phyloP scores from a whole-genome alignment of 768 basidiomycete genomes.

The Punctularia strigosozonata region DNA sequence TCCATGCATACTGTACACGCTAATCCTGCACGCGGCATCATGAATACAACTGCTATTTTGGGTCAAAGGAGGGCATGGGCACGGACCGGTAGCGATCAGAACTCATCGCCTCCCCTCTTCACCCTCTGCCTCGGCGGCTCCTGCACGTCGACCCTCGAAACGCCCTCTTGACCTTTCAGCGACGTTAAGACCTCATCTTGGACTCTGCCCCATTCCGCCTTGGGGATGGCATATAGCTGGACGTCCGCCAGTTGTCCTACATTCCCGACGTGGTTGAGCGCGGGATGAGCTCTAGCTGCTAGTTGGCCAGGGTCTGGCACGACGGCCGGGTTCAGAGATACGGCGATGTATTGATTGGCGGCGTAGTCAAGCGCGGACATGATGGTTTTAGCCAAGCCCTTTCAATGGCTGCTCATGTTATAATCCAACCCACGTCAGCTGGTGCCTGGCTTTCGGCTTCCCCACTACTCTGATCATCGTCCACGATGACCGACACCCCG shows the following conservation, averaged over 20 bases:
- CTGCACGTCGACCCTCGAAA: slow-evolving; percentile 26
- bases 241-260: slow-evolving; percentile 32
- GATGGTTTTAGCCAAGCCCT: too few relatives aligned
- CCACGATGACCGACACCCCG: too few relatives aligned
- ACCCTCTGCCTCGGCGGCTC: slow-evolving; percentile 19
- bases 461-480: background rate
- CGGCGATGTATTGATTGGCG: background rate
- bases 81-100: too few relatives aligned
- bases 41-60: too few relatives aligned
- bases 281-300: slow-evolving; percentile 24
- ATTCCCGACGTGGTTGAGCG: slow-evolving; percentile 25
- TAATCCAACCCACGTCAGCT: too few relatives aligned
- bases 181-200: slow-evolving; percentile 19
- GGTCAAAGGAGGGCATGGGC: too few relatives aligned
- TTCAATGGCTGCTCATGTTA: too few relatives aligned
- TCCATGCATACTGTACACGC: too few relatives aligned
- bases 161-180: slow-evolving; percentile 18
- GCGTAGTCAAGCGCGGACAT: slow-evolving; percentile 11
- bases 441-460: background rate
- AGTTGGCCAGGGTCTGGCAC: slow-evolving; percentile 18
- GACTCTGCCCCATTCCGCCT: slow-evolving; percentile 22
- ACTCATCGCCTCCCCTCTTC: slow-evolving; percentile 25
- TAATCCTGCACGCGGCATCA: too few relatives aligned
- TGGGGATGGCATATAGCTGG: slow-evolving; percentile 32
- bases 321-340: slow-evolving; percentile 20